Base-by-base conservation (phyloP, 2,329 filamentous ascomycete genomes). In the Penicillium sp. region DNA sequence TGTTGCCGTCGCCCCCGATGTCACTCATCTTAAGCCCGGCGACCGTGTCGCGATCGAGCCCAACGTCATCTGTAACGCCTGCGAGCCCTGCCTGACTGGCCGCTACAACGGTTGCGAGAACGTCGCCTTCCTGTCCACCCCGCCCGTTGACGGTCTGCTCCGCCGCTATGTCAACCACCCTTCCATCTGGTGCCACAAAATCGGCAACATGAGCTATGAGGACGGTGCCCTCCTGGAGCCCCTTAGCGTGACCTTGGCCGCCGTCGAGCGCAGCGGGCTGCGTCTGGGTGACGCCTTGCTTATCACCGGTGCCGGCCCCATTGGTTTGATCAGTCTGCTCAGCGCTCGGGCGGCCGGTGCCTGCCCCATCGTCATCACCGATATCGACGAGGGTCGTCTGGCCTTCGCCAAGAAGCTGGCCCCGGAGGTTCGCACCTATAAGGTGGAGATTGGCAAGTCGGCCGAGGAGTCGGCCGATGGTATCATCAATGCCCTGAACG, bases 121-220 rank as follows among this genome's bases (percentile, higher is more conserved):
- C 46, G 90, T 96, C 59, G 77, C 82, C 48, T 97, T 97, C 79
- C 81, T 95, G 46, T 95, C 90, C 44, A 97, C 94, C 3, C 92
- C 94, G 8, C 92, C 94, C 11, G 85, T 95, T 27, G 82, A 89
- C 8, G 94, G 92, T 31, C 81, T 97, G 57, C 80, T 97, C 63
- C 84, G 92, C 62, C 85, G 92, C 71, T 96, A 96, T 72, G 89
- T 96, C 76, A 95, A 92, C 77, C 92, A 96, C 77, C 92, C 90
- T 2, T 91, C 92, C 18, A 80, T 88, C 44, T 96, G 92, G 91
- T 96, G 92, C 76, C 90, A 96, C 79, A 95, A 95, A 80, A 94
- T 97, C 63, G 90, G 89, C 43, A 79, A 89, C 72, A 92, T 97
- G 88, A 88, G 85, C 49, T 97, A 85, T 69, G 92, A 97, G 76